phyloP scores from a whole-genome alignment of 2,329 filamentous ascomycete species.

The Arthrinium phaeospermum region DNA sequence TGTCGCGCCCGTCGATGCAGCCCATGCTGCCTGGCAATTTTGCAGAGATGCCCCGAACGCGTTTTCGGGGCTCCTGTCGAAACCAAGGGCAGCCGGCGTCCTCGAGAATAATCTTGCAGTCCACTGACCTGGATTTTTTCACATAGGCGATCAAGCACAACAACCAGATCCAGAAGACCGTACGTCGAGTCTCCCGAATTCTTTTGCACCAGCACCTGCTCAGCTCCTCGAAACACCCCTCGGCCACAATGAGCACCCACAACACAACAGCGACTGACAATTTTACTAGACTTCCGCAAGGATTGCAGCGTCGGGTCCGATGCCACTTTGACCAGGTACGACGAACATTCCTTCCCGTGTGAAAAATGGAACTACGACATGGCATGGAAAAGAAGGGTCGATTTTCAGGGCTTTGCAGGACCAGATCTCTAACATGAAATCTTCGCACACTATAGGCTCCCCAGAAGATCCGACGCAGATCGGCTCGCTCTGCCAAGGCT shows the following conservation, averaged over 20 bases:
- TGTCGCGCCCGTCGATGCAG: slow-evolving; percentile 20
- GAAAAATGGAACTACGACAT: slow-evolving; percentile 5
- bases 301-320: slow-evolving; percentile 99
- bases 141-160: slow-evolving; percentile 97
- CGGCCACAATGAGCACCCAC: slow-evolving; percentile 25
- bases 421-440: not conserved
- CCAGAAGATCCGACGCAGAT: slow-evolving; percentile 91
- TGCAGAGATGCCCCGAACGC: slow-evolving; percentile 21
- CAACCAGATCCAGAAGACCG: slow-evolving; percentile 96
- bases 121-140: slow-evolving; percentile 29
- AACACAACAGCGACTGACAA: slow-evolving; percentile 46
- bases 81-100: slow-evolving; percentile 6
- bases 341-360: not conserved
- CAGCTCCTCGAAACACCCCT: not conserved
- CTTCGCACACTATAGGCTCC: slow-evolving; percentile 70
- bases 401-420: not conserved
- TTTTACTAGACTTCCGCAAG: slow-evolving; percentile 88
- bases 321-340: slow-evolving; percentile 98
- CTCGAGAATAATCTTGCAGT: not conserved
- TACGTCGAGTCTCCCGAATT: slow-evolving; percentile 51
- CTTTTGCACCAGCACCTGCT: not conserved
- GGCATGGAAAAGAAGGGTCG: not conserved
- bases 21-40: not conserved
- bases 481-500: slow-evolving; percentile 92
- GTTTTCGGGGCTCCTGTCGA: slow-evolving; percentile 4